Evolutionary conservation across 331 rosid species (phyloP).

Genomic region (Acacia concinna): DNA sequence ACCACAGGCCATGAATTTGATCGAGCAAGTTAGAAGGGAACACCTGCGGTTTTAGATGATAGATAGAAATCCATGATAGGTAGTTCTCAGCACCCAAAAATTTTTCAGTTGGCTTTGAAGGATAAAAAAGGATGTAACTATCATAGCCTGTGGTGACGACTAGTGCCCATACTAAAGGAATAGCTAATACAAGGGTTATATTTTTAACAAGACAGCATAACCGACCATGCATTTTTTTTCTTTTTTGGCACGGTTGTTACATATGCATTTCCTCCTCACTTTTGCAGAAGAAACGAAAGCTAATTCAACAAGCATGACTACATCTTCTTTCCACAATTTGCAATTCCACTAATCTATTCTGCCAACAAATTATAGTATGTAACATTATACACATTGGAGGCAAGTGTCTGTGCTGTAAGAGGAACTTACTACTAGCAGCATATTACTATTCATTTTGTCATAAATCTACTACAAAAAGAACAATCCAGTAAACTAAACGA

Average conservation of each 20-base stretch:
- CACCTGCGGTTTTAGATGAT: not conserved
- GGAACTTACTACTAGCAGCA: slow-evolving; percentile 11
- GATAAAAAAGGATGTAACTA: not conserved
- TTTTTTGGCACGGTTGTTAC: not conserved
- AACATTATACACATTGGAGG: not conserved
- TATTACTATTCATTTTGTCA: not conserved
- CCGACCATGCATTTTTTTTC: not conserved
- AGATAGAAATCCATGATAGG: not conserved
- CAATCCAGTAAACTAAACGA: not conserved
- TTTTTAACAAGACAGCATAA: not conserved
- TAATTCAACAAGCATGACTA: not conserved
- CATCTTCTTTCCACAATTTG: not conserved
- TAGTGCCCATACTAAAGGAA: not conserved
- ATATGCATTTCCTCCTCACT: slow-evolving; percentile 10
- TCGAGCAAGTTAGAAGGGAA: not conserved
- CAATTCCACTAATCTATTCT: not conserved
- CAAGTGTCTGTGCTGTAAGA: slow-evolving; percentile 8
- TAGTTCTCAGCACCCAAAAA: not conserved
- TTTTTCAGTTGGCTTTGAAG: not conserved
- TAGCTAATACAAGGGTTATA: not conserved
- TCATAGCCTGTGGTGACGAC: not conserved
- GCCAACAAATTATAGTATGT: no score
- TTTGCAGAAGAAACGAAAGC: slow-evolving; percentile 3
- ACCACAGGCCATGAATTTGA: not conserved
- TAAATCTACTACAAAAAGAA: not conserved